A percentile compares a stretch with the other conserved stretches of the same genome.
Evolutionary conservation across 108 stramenopile genomes (phyloP).

Genomic region (Stephanodiscus triporus): DNA sequence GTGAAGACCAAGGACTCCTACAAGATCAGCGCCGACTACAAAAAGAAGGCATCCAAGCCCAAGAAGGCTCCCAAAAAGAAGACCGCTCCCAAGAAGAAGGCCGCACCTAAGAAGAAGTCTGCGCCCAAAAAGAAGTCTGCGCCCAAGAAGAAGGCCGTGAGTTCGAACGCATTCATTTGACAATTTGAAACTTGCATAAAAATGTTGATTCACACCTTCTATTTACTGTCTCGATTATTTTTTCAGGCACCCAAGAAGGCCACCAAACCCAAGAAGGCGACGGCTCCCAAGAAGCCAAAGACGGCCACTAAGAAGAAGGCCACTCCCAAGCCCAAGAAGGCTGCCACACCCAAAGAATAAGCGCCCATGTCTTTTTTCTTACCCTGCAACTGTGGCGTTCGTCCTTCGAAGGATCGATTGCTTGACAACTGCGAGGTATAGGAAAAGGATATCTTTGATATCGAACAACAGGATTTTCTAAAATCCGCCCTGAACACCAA

Average conservation of each 20-base stretch:
- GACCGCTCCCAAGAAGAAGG: too few relatives aligned
- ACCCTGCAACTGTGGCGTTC: too few relatives aligned
- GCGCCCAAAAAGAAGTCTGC: too few relatives aligned
- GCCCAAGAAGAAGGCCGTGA: too few relatives aligned
- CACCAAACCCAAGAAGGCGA: slow-evolving; percentile 22
- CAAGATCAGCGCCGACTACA: too few relatives aligned
- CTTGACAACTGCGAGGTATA: background rate
- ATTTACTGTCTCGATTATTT: background rate
- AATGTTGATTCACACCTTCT: too few relatives aligned
- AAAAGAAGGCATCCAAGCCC: slow-evolving; percentile 57
- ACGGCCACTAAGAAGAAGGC: slow-evolving; percentile 9
- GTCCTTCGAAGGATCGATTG: background rate
- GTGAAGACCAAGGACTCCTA: too few relatives aligned
- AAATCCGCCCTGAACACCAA: slow-evolving; percentile 10
- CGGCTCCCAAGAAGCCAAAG: slow-evolving; percentile 35
- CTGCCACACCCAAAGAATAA: background rate
- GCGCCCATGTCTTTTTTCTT: background rate
- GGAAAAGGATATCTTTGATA: background rate
- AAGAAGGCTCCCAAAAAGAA: slow-evolving; percentile 47
- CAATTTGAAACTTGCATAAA: too few relatives aligned
- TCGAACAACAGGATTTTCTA: slow-evolving; percentile 15
- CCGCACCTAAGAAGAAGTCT: too few relatives aligned
- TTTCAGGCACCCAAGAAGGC: slow-evolving; percentile 35
- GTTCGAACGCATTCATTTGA: background rate
- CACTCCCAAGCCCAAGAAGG: slow-evolving; percentile 12